Evolutionary conservation across 495 filamentous ascomycete genomes (phyloP).

Genomic region (Hypoxylon lienhwacheense): DNA sequence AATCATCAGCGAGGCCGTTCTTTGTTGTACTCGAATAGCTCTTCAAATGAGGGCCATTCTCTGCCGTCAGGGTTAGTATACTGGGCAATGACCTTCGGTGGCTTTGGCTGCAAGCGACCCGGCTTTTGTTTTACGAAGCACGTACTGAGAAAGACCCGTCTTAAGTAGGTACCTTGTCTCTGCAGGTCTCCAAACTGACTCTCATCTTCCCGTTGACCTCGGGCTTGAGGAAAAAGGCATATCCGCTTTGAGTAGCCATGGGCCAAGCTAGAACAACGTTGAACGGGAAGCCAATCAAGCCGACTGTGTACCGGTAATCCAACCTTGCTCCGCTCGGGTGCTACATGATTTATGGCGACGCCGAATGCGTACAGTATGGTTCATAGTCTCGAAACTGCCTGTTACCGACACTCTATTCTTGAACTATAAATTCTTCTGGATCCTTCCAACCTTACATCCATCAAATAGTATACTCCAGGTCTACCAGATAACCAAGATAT

Average conservation of each 20-base stretch:
- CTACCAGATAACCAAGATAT: slow-evolving; percentile 18
- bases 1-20: too few species aligned
- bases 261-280: slow-evolving; percentile 62
- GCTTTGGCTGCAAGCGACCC: slow-evolving; percentile 55
- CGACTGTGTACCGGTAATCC: too few species aligned
- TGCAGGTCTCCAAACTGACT: slow-evolving; percentile 61
- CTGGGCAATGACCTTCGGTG: slow-evolving; percentile 12
- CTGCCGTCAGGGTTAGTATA: slow-evolving; percentile 19
- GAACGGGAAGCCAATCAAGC: slow-evolving; percentile 20
- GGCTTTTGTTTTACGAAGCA: slow-evolving; percentile 43
- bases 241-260: slow-evolving; percentile 59
- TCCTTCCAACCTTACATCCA: slow-evolving; percentile 11
- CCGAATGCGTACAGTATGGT: slow-evolving; percentile 15
- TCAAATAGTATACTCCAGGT: slow-evolving; percentile 14
- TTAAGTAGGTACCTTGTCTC: slow-evolving; percentile 47
- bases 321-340: too few species aligned
- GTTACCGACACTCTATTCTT: slow-evolving; percentile 15
- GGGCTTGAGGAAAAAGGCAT: slow-evolving; percentile 56
- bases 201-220: slow-evolving; percentile 58
- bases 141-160: slow-evolving; percentile 51
- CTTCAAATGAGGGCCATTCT: slow-evolving; percentile 39
- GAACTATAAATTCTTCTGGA: slow-evolving; percentile 16
- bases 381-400: slow-evolving; percentile 15
- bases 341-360: slow-evolving; percentile 14
- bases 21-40: slow-evolving; percentile 43